phyloP scores from a whole-genome alignment of 2,329 filamentous ascomycete species.

The Cytospora piceicola region DNA sequence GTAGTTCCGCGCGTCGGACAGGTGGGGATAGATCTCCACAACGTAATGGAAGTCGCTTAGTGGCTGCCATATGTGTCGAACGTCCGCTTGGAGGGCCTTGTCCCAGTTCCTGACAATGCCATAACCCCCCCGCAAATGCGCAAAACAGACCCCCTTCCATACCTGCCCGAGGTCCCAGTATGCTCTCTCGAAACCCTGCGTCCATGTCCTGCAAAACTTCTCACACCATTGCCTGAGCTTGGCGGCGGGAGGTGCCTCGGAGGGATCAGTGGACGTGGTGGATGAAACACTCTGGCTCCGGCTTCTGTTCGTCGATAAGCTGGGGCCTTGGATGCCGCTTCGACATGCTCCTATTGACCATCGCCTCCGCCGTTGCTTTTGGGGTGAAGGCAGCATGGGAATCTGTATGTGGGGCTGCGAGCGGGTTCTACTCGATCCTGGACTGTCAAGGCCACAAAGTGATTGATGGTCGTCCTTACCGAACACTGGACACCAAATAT shows the following conservation, averaged over 20 bases:
- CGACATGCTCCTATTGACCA: background rate
- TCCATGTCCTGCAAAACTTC: background rate
- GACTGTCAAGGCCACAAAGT: background rate
- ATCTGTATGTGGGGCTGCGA: background rate
- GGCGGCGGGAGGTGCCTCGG: background rate
- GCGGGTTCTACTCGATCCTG: background rate
- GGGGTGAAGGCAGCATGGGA: too few species aligned
- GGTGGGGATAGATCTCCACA: conserved; percentile 3
- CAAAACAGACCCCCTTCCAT: conserved; percentile 12
- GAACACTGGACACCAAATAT: background rate
- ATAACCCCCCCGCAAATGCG: background rate
- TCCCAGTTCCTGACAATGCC: background rate
- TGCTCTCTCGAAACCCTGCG: background rate
- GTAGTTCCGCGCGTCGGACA: background rate
- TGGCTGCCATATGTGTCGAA: background rate
- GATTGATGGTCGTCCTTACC: background rate
- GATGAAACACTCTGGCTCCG: too few species aligned
- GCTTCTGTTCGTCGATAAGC: background rate
- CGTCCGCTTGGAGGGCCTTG: background rate
- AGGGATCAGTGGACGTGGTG: background rate
- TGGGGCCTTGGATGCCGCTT: too few species aligned
- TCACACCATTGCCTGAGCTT: background rate
- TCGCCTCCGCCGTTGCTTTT: background rate
- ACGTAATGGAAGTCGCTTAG: conserved; percentile 8
- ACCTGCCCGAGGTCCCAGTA: background rate